Evolutionary conservation across 192 early-diverging fungal genomes (phyloP).

Genomic region (Coemansia sp.): DNA sequence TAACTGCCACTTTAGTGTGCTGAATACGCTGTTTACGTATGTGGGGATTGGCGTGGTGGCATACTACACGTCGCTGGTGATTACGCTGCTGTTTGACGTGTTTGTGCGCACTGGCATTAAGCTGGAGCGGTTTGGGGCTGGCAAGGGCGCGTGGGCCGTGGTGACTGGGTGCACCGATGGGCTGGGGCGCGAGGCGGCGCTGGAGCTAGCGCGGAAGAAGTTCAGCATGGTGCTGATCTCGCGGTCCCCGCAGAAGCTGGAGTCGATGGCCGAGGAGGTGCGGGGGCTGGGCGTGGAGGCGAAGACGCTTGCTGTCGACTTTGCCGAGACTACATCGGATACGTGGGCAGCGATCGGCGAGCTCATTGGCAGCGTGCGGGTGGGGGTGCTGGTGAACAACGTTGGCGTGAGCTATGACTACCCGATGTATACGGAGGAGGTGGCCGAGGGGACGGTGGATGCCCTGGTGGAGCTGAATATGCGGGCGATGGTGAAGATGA

Average conservation of each 20-base stretch:
- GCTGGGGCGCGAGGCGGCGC: slow-evolving; percentile 92
- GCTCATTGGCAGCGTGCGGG: slow-evolving; percentile 56
- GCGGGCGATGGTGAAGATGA: slow-evolving; percentile 77
- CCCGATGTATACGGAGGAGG: slow-evolving; percentile 83
- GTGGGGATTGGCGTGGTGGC: slow-evolving; percentile 48
- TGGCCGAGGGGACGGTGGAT: slow-evolving; percentile 60
- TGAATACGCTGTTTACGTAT: slow-evolving; percentile 43
- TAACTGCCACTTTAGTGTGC: slow-evolving; percentile 15
- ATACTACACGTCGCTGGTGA: slow-evolving; percentile 37
- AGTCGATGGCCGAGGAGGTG: slow-evolving; percentile 67
- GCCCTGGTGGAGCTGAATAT: slow-evolving; percentile 86
- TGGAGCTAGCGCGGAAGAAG: slow-evolving; percentile 78
- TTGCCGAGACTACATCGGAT: slow-evolving; percentile 51
- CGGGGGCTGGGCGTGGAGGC: slow-evolving; percentile 60
- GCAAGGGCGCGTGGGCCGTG: slow-evolving; percentile 59
- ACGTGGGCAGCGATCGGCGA: slow-evolving; percentile 68
- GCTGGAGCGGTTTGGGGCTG: slow-evolving; percentile 52
- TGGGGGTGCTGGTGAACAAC: slow-evolving; percentile 81
- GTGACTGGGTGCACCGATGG: slow-evolving; percentile 97
- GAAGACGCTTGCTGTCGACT: slow-evolving; percentile 76
- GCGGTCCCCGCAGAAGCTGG: slow-evolving; percentile 79
- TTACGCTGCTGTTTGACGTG: slow-evolving; percentile 48
- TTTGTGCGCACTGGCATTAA: slow-evolving; percentile 37
- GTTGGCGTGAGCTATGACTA: slow-evolving; percentile 90
- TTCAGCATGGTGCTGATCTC: slow-evolving; percentile 85